These are phyloP conservation scores for Neohortaea acidophila DNA, from an alignment of 495 filamentous ascomycete species.

Conservation along the genomic window DNA sequence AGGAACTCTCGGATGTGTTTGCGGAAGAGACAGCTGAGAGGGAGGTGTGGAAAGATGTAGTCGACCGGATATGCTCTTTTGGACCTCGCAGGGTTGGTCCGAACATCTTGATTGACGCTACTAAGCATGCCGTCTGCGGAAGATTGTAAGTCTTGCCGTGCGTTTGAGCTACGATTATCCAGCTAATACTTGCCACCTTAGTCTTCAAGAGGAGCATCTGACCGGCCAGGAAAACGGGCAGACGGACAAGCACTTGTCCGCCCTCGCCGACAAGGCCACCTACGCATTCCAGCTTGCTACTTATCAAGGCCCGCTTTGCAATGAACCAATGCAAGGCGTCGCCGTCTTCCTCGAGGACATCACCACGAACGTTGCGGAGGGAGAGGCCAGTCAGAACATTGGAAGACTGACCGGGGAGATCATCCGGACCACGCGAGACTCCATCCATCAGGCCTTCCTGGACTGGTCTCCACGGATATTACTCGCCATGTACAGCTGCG, in stretches of 20 bases:
- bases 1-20: slow-evolving; percentile 52
- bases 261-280: slow-evolving; percentile 73
- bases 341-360: slow-evolving; percentile 84
- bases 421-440: slow-evolving; percentile 69
- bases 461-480: slow-evolving; percentile 91
- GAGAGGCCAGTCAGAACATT: slow-evolving; percentile 48
- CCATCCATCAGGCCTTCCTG: slow-evolving; percentile 75
- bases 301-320: slow-evolving; percentile 74
- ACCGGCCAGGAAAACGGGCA: background rate
- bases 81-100: slow-evolving; percentile 73
- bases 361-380: slow-evolving; percentile 36
- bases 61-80: slow-evolving; percentile 77
- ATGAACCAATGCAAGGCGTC: slow-evolving; percentile 85
- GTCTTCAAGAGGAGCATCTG: slow-evolving; percentile 14
- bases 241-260: slow-evolving; percentile 29
- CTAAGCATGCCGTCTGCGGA: slow-evolving; percentile 52
- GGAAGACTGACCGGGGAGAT: slow-evolving; percentile 79
- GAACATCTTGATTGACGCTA: slow-evolving; percentile 80
- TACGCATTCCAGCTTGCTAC: slow-evolving; percentile 94
- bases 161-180: background rate
- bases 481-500: slow-evolving; percentile 96
- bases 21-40: slow-evolving; percentile 46
- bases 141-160: slow-evolving; percentile 45
- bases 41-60: slow-evolving; percentile 59
- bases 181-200: slow-evolving; percentile 19